Base-by-base conservation (phyloP, 176 grass and related monocot genomes). In the Raddia distichophylla region DNA sequence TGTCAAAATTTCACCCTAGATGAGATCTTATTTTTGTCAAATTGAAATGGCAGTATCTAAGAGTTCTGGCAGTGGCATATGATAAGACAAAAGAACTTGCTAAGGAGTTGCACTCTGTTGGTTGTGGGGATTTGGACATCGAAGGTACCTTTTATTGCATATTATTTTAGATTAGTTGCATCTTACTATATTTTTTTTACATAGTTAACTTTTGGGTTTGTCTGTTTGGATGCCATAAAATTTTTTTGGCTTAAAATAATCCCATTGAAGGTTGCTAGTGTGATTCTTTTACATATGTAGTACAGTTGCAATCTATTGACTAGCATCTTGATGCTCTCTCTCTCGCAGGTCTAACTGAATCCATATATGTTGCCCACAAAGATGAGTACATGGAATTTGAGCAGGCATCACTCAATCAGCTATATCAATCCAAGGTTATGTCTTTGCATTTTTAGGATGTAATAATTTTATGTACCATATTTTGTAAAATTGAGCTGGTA, bases 101-200 rank as follows among this genome's bases (percentile, higher is more conserved):
- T 53, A 99, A 95, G 78, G 96, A 95, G 40, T 85, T 99, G 69
- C 96, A 94, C 85, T 90, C 96, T 78, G 75, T 95, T 19, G 93
- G 96, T 40, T 99, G 96, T 90, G 96, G 96, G n/a, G 93, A 99
- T 64, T 91, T 99, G 82, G 96, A 99, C 79, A 90, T 93, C 67
- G 93, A 99, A 99, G 96, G 96, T 99, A 88, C 37, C 19, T 80
- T 72, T 61, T 49, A 63, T 60, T 86, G 49, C 79, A 55, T 74
- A 20, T 77, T 2, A 32, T 51, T 48, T 55, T 11, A 55, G 84
- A 75, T 59, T 80, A 52, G 13, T 58, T 82, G 5, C 57, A 66
- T 76, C 22, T 8, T 20, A 59, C 3, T 59, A 59, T 59, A 6
- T 74, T 69, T 40, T 69, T 73, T 33, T 75, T 45, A 75, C 8